phyloP scores from a whole-genome alignment of 768 basidiomycete species.

The Boletus rubescentipes region DNA sequence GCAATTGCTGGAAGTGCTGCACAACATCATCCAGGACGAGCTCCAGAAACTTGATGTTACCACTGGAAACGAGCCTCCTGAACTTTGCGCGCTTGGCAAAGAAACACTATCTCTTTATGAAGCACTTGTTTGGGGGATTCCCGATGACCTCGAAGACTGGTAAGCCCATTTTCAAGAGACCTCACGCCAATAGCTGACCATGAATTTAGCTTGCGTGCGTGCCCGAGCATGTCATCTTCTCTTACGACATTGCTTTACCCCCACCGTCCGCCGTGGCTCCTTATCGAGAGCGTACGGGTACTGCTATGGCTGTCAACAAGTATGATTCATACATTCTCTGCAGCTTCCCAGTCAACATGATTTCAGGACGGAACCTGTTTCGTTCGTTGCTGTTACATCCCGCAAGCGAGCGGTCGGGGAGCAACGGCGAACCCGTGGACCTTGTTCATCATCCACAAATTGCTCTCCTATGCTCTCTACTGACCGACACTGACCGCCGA shows the following conservation, averaged over 20 bases:
- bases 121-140: constrained; percentile 47
- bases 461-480: constrained; percentile 46
- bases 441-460: constrained; percentile 41
- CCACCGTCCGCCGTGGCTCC: constrained; percentile 51
- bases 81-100: constrained; percentile 35
- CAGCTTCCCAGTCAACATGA: constrained; percentile 6
- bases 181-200: not conserved
- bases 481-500: constrained; percentile 42
- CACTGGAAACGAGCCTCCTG: constrained; percentile 22
- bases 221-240: constrained; percentile 41
- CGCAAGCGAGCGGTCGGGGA: constrained; percentile 20
- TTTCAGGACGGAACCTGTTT: constrained; percentile 44
- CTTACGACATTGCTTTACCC: constrained; percentile 49
- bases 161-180: constrained; percentile 12
- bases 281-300: constrained; percentile 48
- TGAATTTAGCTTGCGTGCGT: constrained; percentile 35
- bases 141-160: constrained; percentile 43
- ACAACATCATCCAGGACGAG: constrained; percentile 41
- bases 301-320: constrained; percentile 54
- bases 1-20: constrained; percentile 40
- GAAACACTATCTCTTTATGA: constrained; percentile 53
- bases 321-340: constrained; percentile 11
- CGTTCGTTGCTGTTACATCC: constrained; percentile 43
- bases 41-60: constrained; percentile 35
- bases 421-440: constrained; percentile 24